A percentile compares a stretch with the other conserved stretches of the same genome.
phyloP scores from a whole-genome alignment of 1,284 basidiomycete species.

The Boletellus deceptivus region DNA sequence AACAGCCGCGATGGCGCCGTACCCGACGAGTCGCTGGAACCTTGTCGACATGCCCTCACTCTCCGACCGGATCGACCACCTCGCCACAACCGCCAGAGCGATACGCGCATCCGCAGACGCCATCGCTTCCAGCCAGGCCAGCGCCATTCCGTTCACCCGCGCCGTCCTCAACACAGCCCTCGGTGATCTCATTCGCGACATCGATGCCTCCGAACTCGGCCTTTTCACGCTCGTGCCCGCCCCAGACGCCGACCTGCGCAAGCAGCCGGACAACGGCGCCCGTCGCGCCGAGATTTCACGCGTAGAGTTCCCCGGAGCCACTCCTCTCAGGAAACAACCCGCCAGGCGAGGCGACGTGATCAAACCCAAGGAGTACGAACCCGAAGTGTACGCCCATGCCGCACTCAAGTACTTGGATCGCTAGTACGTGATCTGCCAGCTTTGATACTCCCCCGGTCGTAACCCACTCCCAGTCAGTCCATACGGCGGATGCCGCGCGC shows the following conservation, averaged over 20 bases:
- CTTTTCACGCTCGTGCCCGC: slow-evolving; percentile 56
- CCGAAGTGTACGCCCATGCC: slow-evolving; percentile 71
- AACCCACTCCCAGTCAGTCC: slow-evolving; percentile 43
- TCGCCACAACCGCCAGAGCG: slow-evolving; percentile 36
- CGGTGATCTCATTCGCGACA: slow-evolving; percentile 72
- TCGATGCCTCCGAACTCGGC: slow-evolving; percentile 71
- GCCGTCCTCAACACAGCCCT: slow-evolving; percentile 62
- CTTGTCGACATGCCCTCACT: slow-evolving; percentile 38
- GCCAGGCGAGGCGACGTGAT: slow-evolving; percentile 41
- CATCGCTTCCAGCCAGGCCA: slow-evolving; percentile 15
- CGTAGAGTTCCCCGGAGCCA: slow-evolving; percentile 64
- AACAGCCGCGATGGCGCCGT: slow-evolving; percentile 3
- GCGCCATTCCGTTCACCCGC: slow-evolving; percentile 48
- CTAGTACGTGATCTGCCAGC: slow-evolving; percentile 50
- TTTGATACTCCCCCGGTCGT: not conserved
- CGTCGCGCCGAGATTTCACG: slow-evolving; percentile 51
- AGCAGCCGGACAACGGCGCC: slow-evolving; percentile 30
- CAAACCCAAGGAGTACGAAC: slow-evolving; percentile 51
- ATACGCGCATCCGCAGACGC: slow-evolving; percentile 35
- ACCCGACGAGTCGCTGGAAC: not conserved
- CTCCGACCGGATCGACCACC: slow-evolving; percentile 44
- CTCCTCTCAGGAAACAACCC: slow-evolving; percentile 56
- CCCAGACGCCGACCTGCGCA: slow-evolving; percentile 35
- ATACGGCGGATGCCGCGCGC: slow-evolving; percentile 73
- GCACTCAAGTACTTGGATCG: slow-evolving; percentile 71